Percentiles rank a stretch among this genome's conserved stretches.
phyloP scores from a whole-genome alignment of 2,329 filamentous ascomycete species.

The Amesomyces nigricolor region DNA sequence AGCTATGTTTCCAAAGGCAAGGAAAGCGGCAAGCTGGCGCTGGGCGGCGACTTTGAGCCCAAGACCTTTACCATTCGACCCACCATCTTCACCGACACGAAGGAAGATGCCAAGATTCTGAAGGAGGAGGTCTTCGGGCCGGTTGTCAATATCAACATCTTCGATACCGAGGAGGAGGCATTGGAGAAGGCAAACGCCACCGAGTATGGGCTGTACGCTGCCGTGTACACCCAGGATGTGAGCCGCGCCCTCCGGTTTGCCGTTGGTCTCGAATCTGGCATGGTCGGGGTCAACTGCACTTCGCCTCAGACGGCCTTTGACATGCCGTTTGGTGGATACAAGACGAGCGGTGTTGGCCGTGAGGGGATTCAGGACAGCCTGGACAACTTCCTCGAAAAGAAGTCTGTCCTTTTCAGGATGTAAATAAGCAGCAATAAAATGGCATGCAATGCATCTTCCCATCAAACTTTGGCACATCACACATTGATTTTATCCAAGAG shows the following conservation, averaged over 20 bases:
- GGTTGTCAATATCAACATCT: slow-evolving; percentile 53
- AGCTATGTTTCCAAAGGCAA: slow-evolving; percentile 43
- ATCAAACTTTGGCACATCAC: too few relatives aligned
- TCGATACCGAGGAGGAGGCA: slow-evolving; percentile 52
- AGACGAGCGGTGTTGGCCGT: slow-evolving; percentile 35
- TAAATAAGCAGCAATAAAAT: too few relatives aligned
- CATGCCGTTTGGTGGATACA: slow-evolving; percentile 40
- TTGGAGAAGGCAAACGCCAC: slow-evolving; percentile 50
- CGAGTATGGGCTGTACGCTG: slow-evolving; percentile 51
- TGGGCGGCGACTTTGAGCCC: slow-evolving; percentile 30
- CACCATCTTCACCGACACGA: slow-evolving; percentile 41
- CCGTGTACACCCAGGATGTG: slow-evolving; percentile 50
- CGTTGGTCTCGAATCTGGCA: slow-evolving; percentile 52
- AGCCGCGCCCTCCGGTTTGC: slow-evolving; percentile 40
- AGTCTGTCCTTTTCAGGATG: slow-evolving; percentile 10
- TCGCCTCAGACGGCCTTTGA: slow-evolving; percentile 35
- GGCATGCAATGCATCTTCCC: too few relatives aligned
- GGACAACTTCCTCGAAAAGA: slow-evolving; percentile 33
- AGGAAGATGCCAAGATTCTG: slow-evolving; percentile 43
- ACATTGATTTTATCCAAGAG: too few relatives aligned
- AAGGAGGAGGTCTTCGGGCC: slow-evolving; percentile 61
- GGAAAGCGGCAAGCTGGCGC: slow-evolving; percentile 30
- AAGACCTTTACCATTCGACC: slow-evolving; percentile 39
- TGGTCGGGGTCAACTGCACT: slow-evolving; percentile 52
- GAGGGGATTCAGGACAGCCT: slow-evolving; percentile 35